Evolutionary conservation across 257 asterid species (phyloP), one percentile per base, ranked within the genome.

Genomic region (Solanum appendiculatum): DNA sequence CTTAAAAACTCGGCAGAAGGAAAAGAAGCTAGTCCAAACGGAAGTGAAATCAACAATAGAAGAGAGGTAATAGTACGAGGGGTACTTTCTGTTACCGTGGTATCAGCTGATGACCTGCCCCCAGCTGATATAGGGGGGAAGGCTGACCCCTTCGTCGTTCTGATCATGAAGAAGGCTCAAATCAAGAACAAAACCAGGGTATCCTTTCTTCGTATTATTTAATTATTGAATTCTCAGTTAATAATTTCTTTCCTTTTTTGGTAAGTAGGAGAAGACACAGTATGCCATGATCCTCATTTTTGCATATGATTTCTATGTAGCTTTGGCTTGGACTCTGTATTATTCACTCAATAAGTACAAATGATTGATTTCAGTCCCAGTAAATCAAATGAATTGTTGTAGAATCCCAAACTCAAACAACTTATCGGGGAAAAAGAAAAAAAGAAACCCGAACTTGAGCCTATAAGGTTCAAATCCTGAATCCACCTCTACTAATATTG

Each of bases 81-180:
- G 70, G 99, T 97, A 91, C 95, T 97, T 42, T 94, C 97, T 1
- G 98, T 94, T 73, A 94, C 99, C 0, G 96, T 97, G 9, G 91
- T 96, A 70, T 96, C 98, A 4, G 99, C 97, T 9, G 96, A 96
- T 77, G 93, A 92, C 48, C 92, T 97, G 72, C 99, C 99, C 1
- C 91, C 95, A 16, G 85, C 93, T 5, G 99, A 96, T 87, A 14
- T 96, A 25, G 85, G 90, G 91, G 99, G 99, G 31, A 97, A 96
- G 87, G 93, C 98, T 4, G 99, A 97, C 90, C 99, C 99, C 68
- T 97, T 88, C 58, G 99, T 95, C 14, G 94, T 93, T n/a, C 87
- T 97, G 34, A 88, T 88, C 1, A 91, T 95, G 99, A 97, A 93
- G 89, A 97, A 97, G 82, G 93, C 98, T 0, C 96, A 92, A 15